phyloP scores from a whole-genome alignment of 306 rosid genomes.

The Cicer bijugum region DNA sequence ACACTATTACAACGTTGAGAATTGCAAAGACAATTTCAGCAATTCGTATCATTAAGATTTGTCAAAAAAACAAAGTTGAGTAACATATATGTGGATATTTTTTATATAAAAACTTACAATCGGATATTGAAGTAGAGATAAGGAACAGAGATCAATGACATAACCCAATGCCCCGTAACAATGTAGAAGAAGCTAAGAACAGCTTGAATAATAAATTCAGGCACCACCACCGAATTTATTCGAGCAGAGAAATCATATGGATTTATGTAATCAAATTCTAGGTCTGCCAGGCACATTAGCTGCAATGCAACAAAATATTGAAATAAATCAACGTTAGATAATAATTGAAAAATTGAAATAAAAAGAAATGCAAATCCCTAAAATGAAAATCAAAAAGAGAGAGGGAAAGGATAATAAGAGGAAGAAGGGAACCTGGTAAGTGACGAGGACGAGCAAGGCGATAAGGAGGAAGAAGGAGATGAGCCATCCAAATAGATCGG shows the following conservation, averaged over 20 bases:
- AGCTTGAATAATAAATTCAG: constrained; percentile 73
- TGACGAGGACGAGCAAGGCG: constrained; percentile 70
- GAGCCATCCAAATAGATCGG: constrained; percentile 77
- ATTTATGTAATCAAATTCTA: constrained; percentile 92
- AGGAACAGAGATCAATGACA: constrained; percentile 69
- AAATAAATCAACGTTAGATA: constrained; percentile 2
- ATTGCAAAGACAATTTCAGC: not conserved
- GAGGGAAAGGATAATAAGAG: no score
- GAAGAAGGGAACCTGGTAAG: constrained; percentile 67
- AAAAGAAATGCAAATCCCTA: not conserved
- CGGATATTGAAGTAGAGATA: constrained; percentile 70
- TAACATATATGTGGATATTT: not conserved
- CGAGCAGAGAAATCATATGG: constrained; percentile 81
- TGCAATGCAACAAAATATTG: constrained; percentile 50
- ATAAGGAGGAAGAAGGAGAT: constrained; percentile 86
- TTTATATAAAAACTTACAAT: constrained; percentile 63
- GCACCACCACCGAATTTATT: constrained; percentile 70
- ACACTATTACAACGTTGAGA: not conserved
- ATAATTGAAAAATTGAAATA: not conserved
- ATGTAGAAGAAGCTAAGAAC: constrained; percentile 67
- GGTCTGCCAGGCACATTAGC: constrained; percentile 97
- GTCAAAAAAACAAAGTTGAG: not conserved
- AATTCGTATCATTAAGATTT: not conserved
- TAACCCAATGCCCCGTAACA: constrained; percentile 78
- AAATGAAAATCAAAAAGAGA: not conserved